Conservation (phyloP, 257 asterid species). For the Solanum ossicruentum region DNA sequence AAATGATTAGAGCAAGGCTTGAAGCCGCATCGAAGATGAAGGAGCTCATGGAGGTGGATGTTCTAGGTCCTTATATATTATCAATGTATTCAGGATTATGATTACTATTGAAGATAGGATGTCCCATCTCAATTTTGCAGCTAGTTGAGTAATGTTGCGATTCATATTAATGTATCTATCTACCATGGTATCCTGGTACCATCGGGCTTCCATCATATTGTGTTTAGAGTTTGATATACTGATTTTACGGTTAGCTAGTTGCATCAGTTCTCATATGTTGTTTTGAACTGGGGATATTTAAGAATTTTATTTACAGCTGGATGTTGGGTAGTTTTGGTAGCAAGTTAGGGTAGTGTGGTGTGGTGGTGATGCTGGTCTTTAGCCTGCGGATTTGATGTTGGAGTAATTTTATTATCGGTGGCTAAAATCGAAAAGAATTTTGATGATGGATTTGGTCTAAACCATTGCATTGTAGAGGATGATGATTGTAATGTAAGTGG, state of each 20-base stretch:
- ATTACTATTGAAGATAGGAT: neutral
- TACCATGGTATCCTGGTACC: neutral
- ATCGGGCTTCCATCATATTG: neutral
- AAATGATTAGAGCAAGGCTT: constrained; percentile 64
- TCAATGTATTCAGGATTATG: neutral
- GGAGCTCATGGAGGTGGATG: constrained; percentile 60
- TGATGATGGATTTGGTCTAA: neutral
- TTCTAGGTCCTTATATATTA: neutral
- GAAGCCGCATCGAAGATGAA: constrained; percentile 57
- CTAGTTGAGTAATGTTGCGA: neutral
- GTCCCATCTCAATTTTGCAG: neutral
- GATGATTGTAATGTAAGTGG: neutral
- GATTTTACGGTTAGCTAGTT: neutral
- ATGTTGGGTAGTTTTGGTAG: neutral
- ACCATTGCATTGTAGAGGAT: neutral
- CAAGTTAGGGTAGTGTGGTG: neutral
- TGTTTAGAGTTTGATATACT: neutral
- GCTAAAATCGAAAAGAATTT: neutral
- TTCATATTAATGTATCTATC: neutral
- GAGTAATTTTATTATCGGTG: neutral
- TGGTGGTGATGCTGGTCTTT: neutral
- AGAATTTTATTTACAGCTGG: neutral
- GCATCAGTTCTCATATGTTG: neutral
- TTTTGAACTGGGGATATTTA: neutral
- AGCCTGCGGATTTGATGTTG: neutral